phyloP scores from a whole-genome alignment of 2,329 filamentous ascomycete genomes.

The Tolypocladium paradoxum region DNA sequence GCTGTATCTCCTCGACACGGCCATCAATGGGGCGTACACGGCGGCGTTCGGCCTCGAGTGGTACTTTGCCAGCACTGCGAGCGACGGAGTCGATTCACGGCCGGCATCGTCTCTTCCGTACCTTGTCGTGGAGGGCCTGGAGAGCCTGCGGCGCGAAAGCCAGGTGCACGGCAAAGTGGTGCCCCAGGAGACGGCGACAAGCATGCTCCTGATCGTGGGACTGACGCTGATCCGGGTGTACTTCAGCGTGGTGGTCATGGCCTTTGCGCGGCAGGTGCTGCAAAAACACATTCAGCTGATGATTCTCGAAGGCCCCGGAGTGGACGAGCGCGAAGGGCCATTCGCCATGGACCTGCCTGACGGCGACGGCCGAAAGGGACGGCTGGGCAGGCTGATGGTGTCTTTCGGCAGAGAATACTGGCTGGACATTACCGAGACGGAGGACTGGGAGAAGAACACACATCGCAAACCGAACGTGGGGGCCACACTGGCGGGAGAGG shows the following conservation, averaged over 20 bases:
- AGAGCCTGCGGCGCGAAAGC: constrained; percentile 21
- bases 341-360: constrained; percentile 62
- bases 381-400: constrained; percentile 70
- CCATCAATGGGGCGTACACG: constrained; percentile 75
- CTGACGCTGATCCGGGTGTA: constrained; percentile 73
- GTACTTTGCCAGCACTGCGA: constrained; percentile 60
- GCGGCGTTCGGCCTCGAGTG: constrained; percentile 71
- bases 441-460: constrained; percentile 58
- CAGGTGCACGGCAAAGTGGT: constrained; percentile 23
- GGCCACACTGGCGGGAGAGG: constrained; percentile 22
- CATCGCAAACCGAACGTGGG: constrained; percentile 40
- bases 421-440: constrained; percentile 57
- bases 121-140: constrained; percentile 21
- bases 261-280: constrained; percentile 68
- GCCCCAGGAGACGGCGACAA: constrained; percentile 55
- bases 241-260: constrained; percentile 73
- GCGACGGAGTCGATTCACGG: constrained; percentile 21
- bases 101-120: constrained; percentile 11
- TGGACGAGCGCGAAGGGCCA: constrained; percentile 46
- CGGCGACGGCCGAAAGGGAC: constrained; percentile 69
- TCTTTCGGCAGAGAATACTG: constrained; percentile 67
- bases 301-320: constrained; percentile 36
- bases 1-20: constrained; percentile 72
- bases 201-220: constrained; percentile 62
- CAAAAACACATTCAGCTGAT: constrained; percentile 46